Percentiles rank a stretch among this genome's conserved stretches.
Evolutionary conservation across 371 early-diverging fungal genomes (phyloP).

Genomic region (Chytridium lagenaria): DNA sequence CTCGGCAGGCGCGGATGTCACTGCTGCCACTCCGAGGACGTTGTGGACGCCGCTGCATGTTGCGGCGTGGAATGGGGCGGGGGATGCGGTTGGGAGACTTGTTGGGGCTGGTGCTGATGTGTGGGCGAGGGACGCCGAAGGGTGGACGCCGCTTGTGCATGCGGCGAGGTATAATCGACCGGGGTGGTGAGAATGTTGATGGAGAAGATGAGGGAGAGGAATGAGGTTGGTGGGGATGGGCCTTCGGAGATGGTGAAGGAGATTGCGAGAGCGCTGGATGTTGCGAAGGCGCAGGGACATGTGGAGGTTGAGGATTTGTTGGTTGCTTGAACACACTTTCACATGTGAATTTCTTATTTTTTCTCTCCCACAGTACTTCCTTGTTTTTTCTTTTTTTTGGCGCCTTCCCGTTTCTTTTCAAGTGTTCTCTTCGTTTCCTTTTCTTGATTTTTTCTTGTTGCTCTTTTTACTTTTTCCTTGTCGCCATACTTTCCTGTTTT

Average conservation of each 20-base stretch:
- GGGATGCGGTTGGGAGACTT: conserved; percentile 15
- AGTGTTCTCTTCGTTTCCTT: background rate
- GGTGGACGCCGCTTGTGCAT: conserved; percentile 35
- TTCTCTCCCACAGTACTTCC: background rate
- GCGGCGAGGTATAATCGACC: conserved; percentile 36
- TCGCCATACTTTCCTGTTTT: too few species aligned
- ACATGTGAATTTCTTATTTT: background rate
- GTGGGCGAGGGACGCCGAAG: conserved; percentile 30
- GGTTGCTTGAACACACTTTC: too few species aligned
- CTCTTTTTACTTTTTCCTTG: background rate
- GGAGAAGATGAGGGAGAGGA: background rate
- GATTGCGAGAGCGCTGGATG: background rate
- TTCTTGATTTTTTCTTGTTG: background rate
- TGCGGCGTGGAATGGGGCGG: conserved; percentile 29
- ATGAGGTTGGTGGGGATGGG: background rate
- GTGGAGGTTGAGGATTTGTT: conserved; percentile 15
- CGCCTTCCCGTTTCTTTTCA: background rate
- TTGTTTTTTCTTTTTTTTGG: background rate
- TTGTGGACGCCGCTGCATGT: conserved; percentile 36
- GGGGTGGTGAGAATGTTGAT: conserved; percentile 3
- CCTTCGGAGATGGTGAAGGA: background rate
- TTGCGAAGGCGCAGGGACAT: conserved; percentile 9
- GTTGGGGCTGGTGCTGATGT: conserved; percentile 9
- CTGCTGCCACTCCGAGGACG: conserved; percentile 12
- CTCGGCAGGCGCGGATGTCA: conserved; percentile 11